Conservation (phyloP, 176 grass and related monocot genomes). For the Typha latifolia region DNA sequence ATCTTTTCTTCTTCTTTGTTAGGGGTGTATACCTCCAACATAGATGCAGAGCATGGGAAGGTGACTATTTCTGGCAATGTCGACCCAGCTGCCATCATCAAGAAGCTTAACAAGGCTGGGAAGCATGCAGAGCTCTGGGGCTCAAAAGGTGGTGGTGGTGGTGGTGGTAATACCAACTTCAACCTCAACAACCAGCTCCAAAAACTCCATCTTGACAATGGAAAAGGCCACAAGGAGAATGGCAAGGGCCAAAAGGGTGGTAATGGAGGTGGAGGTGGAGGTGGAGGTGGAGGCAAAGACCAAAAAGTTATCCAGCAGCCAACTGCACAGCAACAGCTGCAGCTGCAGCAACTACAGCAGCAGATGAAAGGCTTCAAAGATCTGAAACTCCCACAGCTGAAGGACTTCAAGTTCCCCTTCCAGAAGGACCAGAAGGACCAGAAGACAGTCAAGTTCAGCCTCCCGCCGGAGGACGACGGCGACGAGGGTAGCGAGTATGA, state of each 20-base stretch:
- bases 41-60: conserved; percentile 29
- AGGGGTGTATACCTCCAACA: conserved; percentile 29
- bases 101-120: conserved; percentile 26
- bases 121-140: conserved; percentile 27
- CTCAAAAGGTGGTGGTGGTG: conserved; percentile 8
- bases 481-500: not conserved
- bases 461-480: not conserved
- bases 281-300: not conserved
- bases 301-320: not conserved
- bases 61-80: conserved; percentile 26
- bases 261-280: not conserved
- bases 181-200: not conserved
- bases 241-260: not conserved
- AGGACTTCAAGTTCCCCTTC: conserved; percentile 22
- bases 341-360: not conserved
- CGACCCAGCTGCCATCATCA: conserved; percentile 18
- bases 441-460: conserved; percentile 7
- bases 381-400: conserved; percentile 7
- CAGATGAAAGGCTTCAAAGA: conserved; percentile 17
- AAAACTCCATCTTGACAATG: conserved; percentile 12
- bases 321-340: not conserved
- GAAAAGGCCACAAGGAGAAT: not conserved
- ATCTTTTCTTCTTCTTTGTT: not conserved
- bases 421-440: conserved; percentile 15
- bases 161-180: not conserved